A percentile compares a stretch with the other conserved stretches of the same genome.
Conservation (phyloP, 73 alveolate species). For the Tetrahymena malaccensis region DNA sequence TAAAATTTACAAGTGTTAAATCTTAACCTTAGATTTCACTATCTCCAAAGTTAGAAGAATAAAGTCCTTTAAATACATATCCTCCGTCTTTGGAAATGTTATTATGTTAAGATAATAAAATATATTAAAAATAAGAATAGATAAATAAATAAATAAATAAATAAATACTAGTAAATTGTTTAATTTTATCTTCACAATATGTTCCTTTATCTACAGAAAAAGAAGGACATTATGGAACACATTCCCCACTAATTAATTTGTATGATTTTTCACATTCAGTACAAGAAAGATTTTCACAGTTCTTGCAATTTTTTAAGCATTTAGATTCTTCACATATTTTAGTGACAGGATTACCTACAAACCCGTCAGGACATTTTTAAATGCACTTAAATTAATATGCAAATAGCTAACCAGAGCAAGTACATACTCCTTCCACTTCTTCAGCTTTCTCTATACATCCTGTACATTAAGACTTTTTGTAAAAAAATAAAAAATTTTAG, state of each 20-base stretch:
- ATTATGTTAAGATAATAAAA: not conserved
- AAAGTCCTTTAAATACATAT: not conserved
- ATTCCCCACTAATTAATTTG: not conserved
- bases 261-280: not conserved
- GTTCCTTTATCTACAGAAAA: not conserved
- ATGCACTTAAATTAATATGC: not conserved
- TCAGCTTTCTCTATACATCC: not conserved
- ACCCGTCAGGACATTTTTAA: not conserved
- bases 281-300: not conserved
- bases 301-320: not conserved
- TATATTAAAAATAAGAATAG: not conserved
- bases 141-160: no score
- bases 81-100: not conserved
- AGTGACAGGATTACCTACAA: not conserved
- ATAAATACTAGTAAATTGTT: not conserved
- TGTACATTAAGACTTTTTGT: not conserved
- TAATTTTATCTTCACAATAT: not conserved
- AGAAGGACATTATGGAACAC: not conserved
- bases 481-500: not conserved
- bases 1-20: not conserved
- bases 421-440: not conserved
- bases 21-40: not conserved
- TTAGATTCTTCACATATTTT: not conserved
- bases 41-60: not conserved
- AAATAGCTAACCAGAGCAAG: not conserved